Percentiles rank a stretch among this genome's conserved stretches.
Conservation (phyloP, 2,329 filamentous ascomycete genomes). For the Neopestalotiopsis sp. region DNA sequence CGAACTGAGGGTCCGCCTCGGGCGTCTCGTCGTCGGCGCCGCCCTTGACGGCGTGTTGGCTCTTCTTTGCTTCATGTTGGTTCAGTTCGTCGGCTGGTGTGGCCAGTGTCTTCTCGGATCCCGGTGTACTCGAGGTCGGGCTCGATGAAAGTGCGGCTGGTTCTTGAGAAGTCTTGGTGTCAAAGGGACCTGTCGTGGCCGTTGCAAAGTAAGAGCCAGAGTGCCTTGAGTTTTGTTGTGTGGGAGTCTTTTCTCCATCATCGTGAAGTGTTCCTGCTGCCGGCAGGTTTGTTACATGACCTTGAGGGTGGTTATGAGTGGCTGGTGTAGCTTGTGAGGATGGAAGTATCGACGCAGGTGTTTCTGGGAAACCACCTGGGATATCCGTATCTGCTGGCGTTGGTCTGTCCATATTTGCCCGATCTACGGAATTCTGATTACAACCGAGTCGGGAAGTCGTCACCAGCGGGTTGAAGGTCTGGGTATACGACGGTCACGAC, state of each 20-base stretch:
- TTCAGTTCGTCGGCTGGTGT: not conserved
- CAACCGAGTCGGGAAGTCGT: not conserved
- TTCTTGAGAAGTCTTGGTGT: not conserved
- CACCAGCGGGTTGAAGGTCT: not conserved
- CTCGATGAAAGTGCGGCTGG: not conserved
- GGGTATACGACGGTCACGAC: not conserved
- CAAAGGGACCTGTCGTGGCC: conserved; percentile 2
- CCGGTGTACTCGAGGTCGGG: not conserved
- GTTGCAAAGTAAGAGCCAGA: not conserved
- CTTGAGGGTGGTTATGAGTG: conserved; percentile 17
- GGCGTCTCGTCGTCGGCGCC: conserved; percentile 2
- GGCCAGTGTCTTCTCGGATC: conserved; percentile 1
- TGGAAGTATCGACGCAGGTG: conserved; percentile 26
- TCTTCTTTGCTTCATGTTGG: not conserved
- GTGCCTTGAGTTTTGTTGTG: not conserved
- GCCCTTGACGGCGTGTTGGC: not conserved
- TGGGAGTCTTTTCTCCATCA: not conserved
- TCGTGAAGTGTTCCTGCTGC: not conserved
- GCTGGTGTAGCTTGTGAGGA: conserved; percentile 20
- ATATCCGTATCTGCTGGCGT: conserved; percentile 39
- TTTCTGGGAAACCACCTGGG: conserved; percentile 40
- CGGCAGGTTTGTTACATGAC: conserved; percentile 18
- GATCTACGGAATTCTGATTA: not conserved
- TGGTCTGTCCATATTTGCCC: conserved; percentile 30
- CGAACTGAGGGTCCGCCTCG: conserved; percentile 31